Evolutionary conservation across 495 filamentous ascomycete species (phyloP).

Genomic region (Trichoderma asperelloides): DNA sequence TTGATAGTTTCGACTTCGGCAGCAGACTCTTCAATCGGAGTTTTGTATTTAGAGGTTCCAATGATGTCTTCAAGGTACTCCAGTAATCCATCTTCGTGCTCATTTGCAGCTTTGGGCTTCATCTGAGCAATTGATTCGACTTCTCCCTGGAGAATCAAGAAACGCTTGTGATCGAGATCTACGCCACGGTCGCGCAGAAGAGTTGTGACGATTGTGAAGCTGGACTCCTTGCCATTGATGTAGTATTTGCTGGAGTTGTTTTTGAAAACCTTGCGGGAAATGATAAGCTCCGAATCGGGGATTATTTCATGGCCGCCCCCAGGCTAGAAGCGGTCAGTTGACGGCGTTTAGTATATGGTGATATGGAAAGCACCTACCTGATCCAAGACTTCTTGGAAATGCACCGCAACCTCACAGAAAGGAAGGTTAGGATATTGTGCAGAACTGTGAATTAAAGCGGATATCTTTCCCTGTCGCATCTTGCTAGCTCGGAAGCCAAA

Average conservation of each 20-base stretch:
- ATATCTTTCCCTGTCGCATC: constrained; percentile 98
- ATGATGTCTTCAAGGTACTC: constrained; percentile 99
- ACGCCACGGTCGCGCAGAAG: constrained; percentile 84
- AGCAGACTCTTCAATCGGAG: constrained; percentile 88
- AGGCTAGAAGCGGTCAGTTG: constrained; percentile 33
- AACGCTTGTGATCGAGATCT: constrained; percentile 96
- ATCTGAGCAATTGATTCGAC: constrained; percentile 98
- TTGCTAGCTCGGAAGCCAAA: constrained; percentile 98
- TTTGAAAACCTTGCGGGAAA: constrained; percentile 91
- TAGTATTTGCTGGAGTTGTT: constrained; percentile 98
- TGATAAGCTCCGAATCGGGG: constrained; percentile 71
- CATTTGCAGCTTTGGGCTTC: constrained; percentile 90
- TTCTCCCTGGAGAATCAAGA: constrained; percentile 93
- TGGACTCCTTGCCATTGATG: constrained; percentile 80
- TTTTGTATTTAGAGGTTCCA: constrained; percentile 95
- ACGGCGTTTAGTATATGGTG: not conserved
- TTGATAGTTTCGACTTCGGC: constrained; percentile 77
- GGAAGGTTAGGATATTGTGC: constrained; percentile 75
- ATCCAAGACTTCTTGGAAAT: constrained; percentile 92
- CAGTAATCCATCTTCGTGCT: constrained; percentile 90
- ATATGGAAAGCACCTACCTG: constrained; percentile 30
- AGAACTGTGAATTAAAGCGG: constrained; percentile 93
- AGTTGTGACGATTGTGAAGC: constrained; percentile 81
- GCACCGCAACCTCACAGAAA: constrained; percentile 88
- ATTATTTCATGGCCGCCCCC: constrained; percentile 64